Base-by-base conservation (phyloP, 176 grass and related monocot species). In the Panicum miliaceum region DNA sequence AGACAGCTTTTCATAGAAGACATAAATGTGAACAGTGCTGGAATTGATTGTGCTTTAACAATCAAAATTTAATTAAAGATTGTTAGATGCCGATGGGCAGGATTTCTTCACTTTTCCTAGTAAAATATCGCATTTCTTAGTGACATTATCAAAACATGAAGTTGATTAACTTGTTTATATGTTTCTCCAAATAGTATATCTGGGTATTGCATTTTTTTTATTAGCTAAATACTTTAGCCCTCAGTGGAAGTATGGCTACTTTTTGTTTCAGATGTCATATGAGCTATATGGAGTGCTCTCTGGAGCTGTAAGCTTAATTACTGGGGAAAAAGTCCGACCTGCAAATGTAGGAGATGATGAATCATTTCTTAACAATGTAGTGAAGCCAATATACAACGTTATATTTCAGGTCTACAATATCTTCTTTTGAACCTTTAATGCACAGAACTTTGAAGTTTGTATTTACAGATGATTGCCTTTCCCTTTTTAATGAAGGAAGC, bases 231-330 rank as follows among this genome's bases (percentile, higher is more conserved):
- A n/a, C 11, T 23, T 81, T 70, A 20, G 50, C 20, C 22, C 15
- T 71, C 71, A 38, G 46, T 76, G 79, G 45, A 77, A 7, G 25
- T 58, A 71, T 41, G 66, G 58, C 40, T 18, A 71, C 29, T 20
- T 69, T 94, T 78, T 91, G 18, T 90, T 88, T 93, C 89, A 95
- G 95, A 98, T 98, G 96, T 94, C 93, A 78, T 95, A 93, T 86
- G 96, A 98, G 86, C 79, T 98, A 81, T 95, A 95, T 90, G 96
- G 96, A 78, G 84, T 95, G 47, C 79, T 98, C 29, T 95, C 96
- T 89, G 93, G 91, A 86, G 87, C 93, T 76, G 91, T 98, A 81
- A 95, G 91, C 59, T 89, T 98, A 84, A 98, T 90, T 83, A 95
- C 93, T 68, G 87, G 91, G 61, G 91, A 90, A 88, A 98, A 98